phyloP scores from a whole-genome alignment of 805 yeast species.

The Metschnikowia noctiluminum region DNA sequence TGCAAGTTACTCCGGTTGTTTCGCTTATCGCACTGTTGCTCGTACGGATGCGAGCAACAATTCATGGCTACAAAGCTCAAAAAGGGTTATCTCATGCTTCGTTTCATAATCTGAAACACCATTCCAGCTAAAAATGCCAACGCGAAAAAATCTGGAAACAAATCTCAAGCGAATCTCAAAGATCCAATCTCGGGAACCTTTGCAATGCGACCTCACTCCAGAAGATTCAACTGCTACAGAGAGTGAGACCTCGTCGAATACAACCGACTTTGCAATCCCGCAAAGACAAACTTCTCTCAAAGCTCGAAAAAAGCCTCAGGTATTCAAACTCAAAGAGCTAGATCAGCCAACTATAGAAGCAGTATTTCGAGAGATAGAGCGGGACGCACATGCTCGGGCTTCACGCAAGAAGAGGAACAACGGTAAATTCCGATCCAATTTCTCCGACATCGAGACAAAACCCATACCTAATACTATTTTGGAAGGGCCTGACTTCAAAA shows the following conservation, averaged over 20 bases:
- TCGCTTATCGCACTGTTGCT: slow-evolving; percentile 10
- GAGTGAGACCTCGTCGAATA: slow-evolving; percentile 6
- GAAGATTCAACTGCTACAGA: slow-evolving; percentile 6
- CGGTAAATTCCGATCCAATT: slow-evolving; percentile 34
- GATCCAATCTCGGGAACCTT: slow-evolving; percentile 7
- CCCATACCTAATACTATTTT: slow-evolving; percentile 43
- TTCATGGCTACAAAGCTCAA: not conserved
- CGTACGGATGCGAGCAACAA: not conserved
- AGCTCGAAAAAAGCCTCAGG: not conserved
- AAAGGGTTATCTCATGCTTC: not conserved
- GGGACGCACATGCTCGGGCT: slow-evolving; percentile 5
- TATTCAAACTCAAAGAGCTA: not conserved
- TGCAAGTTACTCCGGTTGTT: not conserved
- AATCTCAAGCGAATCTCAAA: slow-evolving; percentile 11
- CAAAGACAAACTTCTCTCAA: not conserved
- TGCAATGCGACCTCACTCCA: slow-evolving; percentile 8
- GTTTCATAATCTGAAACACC: not conserved
- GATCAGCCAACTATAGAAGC: slow-evolving; percentile 10
- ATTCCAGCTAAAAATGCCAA: slow-evolving; percentile 1
- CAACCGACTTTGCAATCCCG: not conserved
- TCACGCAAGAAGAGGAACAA: slow-evolving; percentile 11
- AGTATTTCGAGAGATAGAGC: slow-evolving; percentile 10
- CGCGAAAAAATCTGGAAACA: slow-evolving; percentile 3
- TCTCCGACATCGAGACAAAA: slow-evolving; percentile 9
- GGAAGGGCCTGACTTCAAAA: slow-evolving; percentile 45